These are phyloP conservation scores for Solanum megistacrolobum DNA, from an alignment of 257 asterid species.

Conservation along the genomic window DNA sequence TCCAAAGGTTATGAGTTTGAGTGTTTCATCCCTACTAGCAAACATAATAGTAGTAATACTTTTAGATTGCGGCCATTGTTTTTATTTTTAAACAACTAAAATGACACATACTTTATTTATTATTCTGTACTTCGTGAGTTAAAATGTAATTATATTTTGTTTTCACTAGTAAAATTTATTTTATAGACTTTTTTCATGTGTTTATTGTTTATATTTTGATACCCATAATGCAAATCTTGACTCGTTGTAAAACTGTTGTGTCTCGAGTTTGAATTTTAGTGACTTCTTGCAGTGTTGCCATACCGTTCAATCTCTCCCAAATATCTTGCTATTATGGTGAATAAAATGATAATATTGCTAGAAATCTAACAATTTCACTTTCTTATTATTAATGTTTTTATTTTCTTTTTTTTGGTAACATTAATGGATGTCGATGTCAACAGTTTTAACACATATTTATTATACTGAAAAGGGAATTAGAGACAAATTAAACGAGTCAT, in stretches of 20 bases:
- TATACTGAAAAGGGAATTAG: not conserved
- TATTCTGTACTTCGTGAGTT: not conserved
- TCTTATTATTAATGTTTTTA: not conserved
- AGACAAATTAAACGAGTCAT: not conserved
- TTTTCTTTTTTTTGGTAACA: not conserved
- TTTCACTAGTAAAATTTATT: no score
- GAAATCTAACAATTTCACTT: not conserved
- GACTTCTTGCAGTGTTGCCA: not conserved
- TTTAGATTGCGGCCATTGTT: not conserved
- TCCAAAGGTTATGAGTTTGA: not conserved
- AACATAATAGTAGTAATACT: no score
- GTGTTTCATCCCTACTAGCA: no score
- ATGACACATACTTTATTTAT: not conserved
- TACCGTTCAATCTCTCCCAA: not conserved
- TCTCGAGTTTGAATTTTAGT: not conserved
- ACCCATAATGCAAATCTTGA: not conserved
- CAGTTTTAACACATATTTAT: not conserved
- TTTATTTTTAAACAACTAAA: not conserved
- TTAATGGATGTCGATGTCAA: not conserved
- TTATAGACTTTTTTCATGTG: no score
- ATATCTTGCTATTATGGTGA: no score
- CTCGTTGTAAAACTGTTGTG: not conserved
- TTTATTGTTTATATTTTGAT: not conserved
- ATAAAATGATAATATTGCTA: not conserved
- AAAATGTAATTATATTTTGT: no score